These are phyloP conservation scores for Fusarium musae DNA, from an alignment of 2,329 filamentous ascomycete genomes.

Conservation along the genomic window DNA sequence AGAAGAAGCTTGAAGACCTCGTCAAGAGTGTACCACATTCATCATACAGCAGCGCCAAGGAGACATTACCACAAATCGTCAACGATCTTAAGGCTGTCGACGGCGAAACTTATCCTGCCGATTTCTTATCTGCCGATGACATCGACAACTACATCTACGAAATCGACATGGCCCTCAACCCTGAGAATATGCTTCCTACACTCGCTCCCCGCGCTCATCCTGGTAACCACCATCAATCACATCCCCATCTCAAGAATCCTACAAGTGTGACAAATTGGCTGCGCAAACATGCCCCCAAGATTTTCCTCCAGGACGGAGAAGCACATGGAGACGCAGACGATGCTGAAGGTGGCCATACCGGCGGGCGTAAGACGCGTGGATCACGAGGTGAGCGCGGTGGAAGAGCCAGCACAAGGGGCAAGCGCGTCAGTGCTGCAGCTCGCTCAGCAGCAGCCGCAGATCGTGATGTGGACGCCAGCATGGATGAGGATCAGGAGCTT, in stretches of 20 bases:
- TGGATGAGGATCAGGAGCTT: constrained; percentile 54
- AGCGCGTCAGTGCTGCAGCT: constrained; percentile 46
- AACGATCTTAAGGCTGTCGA: constrained; percentile 62
- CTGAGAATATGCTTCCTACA: constrained; percentile 57
- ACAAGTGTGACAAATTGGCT: constrained; percentile 97
- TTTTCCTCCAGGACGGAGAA: constrained; percentile 80
- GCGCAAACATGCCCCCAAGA: constrained; percentile 82
- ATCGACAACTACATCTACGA: constrained; percentile 79
- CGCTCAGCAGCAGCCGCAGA: constrained; percentile 37
- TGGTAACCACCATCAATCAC: constrained; percentile 50
- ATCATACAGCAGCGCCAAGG: constrained; percentile 64
- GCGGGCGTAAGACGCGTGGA: constrained; percentile 51
- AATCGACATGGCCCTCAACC: constrained; percentile 64
- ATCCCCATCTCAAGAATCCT: constrained; percentile 72
- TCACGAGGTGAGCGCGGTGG: constrained; percentile 49
- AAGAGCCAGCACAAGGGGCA: constrained; percentile 55
- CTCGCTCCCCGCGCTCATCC: constrained; percentile 62
- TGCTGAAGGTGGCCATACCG: constrained; percentile 44
- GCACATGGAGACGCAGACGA: constrained; percentile 54
- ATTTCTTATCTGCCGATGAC: constrained; percentile 76
- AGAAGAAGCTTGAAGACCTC: constrained; percentile 63
- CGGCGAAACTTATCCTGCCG: constrained; percentile 66
- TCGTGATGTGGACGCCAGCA: constrained; percentile 50
- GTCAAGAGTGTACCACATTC: constrained; percentile 64
- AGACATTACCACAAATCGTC: constrained; percentile 69